Evolutionary conservation across 768 basidiomycete genomes (phyloP).

Genomic region (Podaxis sp.): DNA sequence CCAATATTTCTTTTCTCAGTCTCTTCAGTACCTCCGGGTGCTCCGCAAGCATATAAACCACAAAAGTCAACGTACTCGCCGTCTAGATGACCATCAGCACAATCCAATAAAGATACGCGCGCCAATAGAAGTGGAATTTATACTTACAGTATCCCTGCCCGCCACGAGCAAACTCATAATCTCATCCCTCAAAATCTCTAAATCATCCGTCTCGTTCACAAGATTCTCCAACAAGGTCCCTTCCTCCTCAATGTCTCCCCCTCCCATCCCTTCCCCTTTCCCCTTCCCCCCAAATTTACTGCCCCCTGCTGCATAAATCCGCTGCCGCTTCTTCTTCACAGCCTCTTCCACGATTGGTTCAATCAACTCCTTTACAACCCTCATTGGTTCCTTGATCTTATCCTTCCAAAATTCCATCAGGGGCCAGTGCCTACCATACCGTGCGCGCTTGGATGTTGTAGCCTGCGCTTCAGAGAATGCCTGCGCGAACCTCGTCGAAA

Average conservation of each 20-base stretch:
- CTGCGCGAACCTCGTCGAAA: constrained; percentile 28
- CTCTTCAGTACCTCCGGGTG: constrained; percentile 40
- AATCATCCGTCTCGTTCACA: constrained; percentile 42
- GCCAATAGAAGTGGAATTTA: background rate
- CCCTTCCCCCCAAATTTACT: constrained; percentile 8
- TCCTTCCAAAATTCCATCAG: constrained; percentile 46
- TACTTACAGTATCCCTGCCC: constrained; percentile 40
- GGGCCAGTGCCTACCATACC: constrained; percentile 44
- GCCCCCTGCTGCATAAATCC: background rate
- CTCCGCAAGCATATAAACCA: constrained; percentile 45
- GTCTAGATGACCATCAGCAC: constrained; percentile 28
- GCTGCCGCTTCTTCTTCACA: constrained; percentile 31
- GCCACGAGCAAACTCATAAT: constrained; percentile 45
- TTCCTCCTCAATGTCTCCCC: constrained; percentile 25
- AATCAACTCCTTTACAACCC: constrained; percentile 44
- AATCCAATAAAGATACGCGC: background rate
- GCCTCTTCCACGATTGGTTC: constrained; percentile 47
- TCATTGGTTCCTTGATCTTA: constrained; percentile 34
- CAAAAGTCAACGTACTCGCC: constrained; percentile 42
- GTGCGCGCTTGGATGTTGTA: constrained; percentile 29
- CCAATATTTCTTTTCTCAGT: constrained; percentile 44
- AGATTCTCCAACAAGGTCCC: constrained; percentile 47
- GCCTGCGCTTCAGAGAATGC: constrained; percentile 41
- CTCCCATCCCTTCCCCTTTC: constrained; percentile 14
- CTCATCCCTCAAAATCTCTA: constrained; percentile 37